Evolutionary conservation across 352 stramenopile genomes (phyloP).

Genomic region (Pythium dissimile): DNA sequence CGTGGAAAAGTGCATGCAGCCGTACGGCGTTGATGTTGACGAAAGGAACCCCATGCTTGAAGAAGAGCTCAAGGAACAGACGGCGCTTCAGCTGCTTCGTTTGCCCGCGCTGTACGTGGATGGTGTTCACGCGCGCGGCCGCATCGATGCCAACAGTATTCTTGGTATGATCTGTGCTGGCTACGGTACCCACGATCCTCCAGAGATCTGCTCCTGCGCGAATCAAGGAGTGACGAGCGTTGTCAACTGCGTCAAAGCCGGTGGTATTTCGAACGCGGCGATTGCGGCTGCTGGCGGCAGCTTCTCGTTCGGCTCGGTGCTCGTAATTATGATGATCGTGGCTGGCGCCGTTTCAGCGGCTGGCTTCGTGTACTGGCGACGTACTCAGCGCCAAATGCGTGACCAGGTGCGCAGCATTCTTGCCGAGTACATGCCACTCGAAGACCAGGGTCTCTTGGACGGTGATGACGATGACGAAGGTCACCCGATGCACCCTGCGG

Average conservation of each 20-base stretch:
- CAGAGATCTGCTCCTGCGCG: constrained; percentile 72
- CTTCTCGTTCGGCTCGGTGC: constrained; percentile 81
- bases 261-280: constrained; percentile 62
- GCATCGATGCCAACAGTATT: constrained; percentile 85
- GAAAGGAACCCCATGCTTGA: constrained; percentile 88
- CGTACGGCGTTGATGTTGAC: constrained; percentile 88
- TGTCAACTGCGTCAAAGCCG: constrained; percentile 67
- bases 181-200: constrained; percentile 79
- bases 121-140: constrained; percentile 89
- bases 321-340: constrained; percentile 83
- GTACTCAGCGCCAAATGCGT: constrained; percentile 92
- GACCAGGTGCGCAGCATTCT: constrained; percentile 95
- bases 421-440: constrained; percentile 96
- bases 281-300: constrained; percentile 42
- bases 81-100: constrained; percentile 87
- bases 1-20: constrained; percentile 93
- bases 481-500: constrained; percentile 62
- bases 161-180: constrained; percentile 83
- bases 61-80: constrained; percentile 88
- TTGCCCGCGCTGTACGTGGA: constrained; percentile 95
- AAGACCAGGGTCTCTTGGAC: constrained; percentile 77
- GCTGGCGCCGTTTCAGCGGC: constrained; percentile 64
- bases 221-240: constrained; percentile 56
- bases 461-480: constrained; percentile 65
- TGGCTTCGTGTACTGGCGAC: constrained; percentile 89